These are phyloP conservation scores for Daldinia sp. DNA, from an alignment of 2,329 filamentous ascomycete genomes.

Conservation along the genomic window DNA sequence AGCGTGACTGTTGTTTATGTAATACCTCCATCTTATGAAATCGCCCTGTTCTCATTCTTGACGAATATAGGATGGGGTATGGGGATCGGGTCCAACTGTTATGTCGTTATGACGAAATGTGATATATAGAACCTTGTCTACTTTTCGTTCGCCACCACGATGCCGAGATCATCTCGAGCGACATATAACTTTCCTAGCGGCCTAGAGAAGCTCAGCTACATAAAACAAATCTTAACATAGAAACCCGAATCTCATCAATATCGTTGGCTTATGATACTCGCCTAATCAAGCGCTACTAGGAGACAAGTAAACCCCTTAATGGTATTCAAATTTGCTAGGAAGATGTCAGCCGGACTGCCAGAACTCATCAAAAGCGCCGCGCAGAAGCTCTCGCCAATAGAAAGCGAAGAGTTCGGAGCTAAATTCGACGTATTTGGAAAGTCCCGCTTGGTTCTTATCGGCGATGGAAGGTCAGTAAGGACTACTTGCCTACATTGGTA, in stretches of 20 bases:
- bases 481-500: too few species aligned
- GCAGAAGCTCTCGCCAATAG: conserved; percentile 43
- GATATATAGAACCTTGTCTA: conserved; percentile 16
- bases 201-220: neutral
- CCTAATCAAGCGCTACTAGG: neutral
- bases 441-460: conserved; percentile 58
- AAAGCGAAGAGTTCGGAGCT: conserved; percentile 51
- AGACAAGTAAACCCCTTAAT: neutral
- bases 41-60: conserved; percentile 3
- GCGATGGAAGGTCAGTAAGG: conserved; percentile 54
- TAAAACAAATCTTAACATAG: neutral
- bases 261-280: neutral
- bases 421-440: conserved; percentile 57
- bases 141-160: conserved; percentile 17
- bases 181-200: neutral
- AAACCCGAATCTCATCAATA: neutral
- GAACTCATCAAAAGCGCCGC: conserved; percentile 37
- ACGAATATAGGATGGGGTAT: neutral
- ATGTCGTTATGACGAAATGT: conserved; percentile 30
- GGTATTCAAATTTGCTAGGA: conserved; percentile 25
- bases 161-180: conserved; percentile 2
- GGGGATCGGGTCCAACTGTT: neutral
- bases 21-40: neutral
- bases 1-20: neutral
- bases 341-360: conserved; percentile 27